A percentile compares a stretch with the other conserved stretches of the same genome.
Evolutionary conservation across 2,329 filamentous ascomycete genomes (phyloP).

Genomic region (Fulvia fulva): DNA sequence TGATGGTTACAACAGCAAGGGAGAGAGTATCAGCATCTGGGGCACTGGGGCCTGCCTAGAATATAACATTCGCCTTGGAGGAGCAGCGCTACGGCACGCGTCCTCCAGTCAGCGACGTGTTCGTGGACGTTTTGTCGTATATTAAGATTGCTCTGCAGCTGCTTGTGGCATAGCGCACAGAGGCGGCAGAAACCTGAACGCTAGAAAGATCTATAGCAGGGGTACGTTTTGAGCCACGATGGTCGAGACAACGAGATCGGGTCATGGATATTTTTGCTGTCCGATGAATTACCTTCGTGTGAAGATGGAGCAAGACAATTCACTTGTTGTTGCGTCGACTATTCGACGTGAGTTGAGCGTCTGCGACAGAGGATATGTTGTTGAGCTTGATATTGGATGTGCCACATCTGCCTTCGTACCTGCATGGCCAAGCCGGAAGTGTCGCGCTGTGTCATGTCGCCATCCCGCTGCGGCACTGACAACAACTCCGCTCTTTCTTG

Average conservation of each 20-base stretch:
- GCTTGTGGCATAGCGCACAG: not conserved
- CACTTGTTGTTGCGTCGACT: not conserved
- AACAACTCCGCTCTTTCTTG: not conserved
- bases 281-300: not conserved
- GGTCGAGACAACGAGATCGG: not conserved
- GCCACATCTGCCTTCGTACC: not conserved
- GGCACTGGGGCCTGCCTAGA: not conserved
- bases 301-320: not conserved
- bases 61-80: not conserved
- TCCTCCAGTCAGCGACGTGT: not conserved
- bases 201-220: not conserved
- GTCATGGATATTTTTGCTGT: not conserved
- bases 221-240: not conserved
- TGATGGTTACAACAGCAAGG: not conserved
- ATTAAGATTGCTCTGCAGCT: not conserved
- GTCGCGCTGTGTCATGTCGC: not conserved
- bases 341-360: not conserved
- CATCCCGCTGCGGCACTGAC: not conserved
- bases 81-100: not conserved
- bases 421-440: conserved; percentile 1
- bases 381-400: not conserved
- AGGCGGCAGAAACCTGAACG: not conserved
- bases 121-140: not conserved
- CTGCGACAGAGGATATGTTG: not conserved
- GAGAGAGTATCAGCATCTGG: not conserved